Evolutionary conservation across 768 basidiomycete species (phyloP), one percentile per base, ranked within the genome.

Genomic region (Leccinum longicurvipes): DNA sequence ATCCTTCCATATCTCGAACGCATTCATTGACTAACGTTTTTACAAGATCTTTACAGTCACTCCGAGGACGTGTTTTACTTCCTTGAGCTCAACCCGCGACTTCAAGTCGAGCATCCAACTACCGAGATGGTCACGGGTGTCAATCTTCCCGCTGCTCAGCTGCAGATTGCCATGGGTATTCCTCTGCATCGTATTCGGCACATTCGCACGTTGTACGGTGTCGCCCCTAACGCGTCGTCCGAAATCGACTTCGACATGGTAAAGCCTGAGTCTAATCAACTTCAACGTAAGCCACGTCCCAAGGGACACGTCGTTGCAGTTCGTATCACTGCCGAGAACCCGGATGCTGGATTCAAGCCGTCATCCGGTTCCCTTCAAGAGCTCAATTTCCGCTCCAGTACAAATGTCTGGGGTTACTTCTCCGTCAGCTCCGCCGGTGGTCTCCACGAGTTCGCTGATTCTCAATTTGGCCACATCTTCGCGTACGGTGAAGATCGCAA

Each of bases 81-180:
- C 82, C 82, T 99, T 60, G 97, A 99, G 73, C 84, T 99, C 57
- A 99, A 99, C 73, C 97, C 97, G 46, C 95, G 97, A 81, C 87
- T 99, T 21, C 97, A 99, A 77, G 97, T 99, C 66, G 97, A 99
- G 76, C 97, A 99, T 72, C 97, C 97, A 10, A 99, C 97, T 11
- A 99, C 97, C 21, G 97, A 99, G 74, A 99, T 98, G 93, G 97
- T 98, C n/a, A 87, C 90, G 4, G 97, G 97, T 10, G 96, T 98
- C 75, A 97, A 98, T 73, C 83, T 99, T 50, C 97, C 97, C 24
- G 94, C 95, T 53, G 91, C 97, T 11, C 97, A 99, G 70, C 83
- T 98, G 47, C 96, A 98, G 71, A 79, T 99, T 60, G 93, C 97
- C 25, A 99, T 99, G 97, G 97, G 97, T 76, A 81, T 98, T 54